Evolutionary conservation across 2,329 filamentous ascomycete species (phyloP), one percentile per base, ranked within the genome.

Genomic region (Aureobasidium melanogenum): DNA sequence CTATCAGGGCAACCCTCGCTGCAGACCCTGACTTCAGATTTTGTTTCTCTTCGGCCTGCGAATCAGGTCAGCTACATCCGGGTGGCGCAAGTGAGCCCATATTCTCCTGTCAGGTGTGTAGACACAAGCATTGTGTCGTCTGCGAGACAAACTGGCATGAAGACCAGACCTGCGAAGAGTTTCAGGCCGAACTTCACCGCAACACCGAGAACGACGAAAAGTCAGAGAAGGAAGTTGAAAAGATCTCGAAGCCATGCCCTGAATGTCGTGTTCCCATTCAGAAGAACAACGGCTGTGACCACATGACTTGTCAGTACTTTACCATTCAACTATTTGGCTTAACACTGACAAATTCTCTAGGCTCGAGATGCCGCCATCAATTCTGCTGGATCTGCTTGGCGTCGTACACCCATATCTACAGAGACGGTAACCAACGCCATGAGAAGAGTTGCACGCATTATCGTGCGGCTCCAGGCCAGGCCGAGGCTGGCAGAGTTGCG

Each of bases 111-210:
- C 26, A 64, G 8, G 62, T 60, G 6, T 73, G 71, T 63, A 67
- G 67, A 8, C 63, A 65, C 10, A 63, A 65, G 51, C 67, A 69
- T 10, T 73, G 71, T 63, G 67, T 70, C 1, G 24, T 59, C 0
- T 72, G 70, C 63, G 68, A 72, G 30, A 57, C 63, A 2, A 66
- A 68, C 4, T 71, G 66, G 66, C 71, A 73, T 57, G 63, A 66
- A 9, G 67, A 66, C 32, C 66, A 72, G 57, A 69, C 66, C 3
- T 73, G 71, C 62, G 57, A 51, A 2, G 3, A 58, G 5, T 58
- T 12, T 10, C 19, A 48, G 8, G n/a, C 24, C 7, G 2, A 30
- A 32, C 30, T 12, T 24, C 26, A 24, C 3, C 39, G 47, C 2
- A 19, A 28, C 7, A 9, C 17, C 32, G 19, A 55, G 12, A 38